These are phyloP conservation scores for Chenopodium quinoa DNA, from an alignment of 148 eudicot genomes.

Conservation along the genomic window DNA sequence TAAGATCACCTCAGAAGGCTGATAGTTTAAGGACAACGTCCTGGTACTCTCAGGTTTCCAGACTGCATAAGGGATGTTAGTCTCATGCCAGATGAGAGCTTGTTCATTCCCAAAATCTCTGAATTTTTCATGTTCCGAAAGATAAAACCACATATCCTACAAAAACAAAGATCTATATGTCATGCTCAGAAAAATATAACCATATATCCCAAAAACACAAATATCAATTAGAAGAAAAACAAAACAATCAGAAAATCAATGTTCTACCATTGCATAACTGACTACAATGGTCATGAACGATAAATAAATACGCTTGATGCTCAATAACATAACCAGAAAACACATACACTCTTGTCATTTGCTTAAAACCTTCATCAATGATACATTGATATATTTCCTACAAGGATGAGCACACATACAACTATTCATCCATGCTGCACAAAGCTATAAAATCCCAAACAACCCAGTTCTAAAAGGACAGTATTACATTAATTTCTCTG, in stretches of 20 bases:
- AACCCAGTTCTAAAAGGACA: not conserved
- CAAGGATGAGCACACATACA: not conserved
- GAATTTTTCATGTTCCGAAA: constrained; percentile 83
- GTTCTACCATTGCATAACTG: constrained; percentile 54
- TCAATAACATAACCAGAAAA: not conserved
- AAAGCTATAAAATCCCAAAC: not conserved
- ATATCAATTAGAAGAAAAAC: constrained; percentile 8
- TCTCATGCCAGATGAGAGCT: constrained; percentile 97
- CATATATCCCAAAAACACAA: constrained; percentile 74
- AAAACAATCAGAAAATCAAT: constrained; percentile 32
- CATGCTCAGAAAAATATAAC: constrained; percentile 70
- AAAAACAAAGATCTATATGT: constrained; percentile 12
- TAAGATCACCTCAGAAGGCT: constrained; percentile 74
- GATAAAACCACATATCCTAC: constrained; percentile 96
- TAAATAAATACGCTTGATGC: not conserved
- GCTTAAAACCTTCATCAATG: not conserved
- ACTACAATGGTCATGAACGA: constrained; percentile 45
- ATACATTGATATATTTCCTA: not conserved
- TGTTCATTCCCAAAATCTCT: constrained; percentile 73
- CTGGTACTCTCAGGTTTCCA: constrained; percentile 91
- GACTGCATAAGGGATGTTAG: constrained; percentile 90
- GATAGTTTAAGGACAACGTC: constrained; percentile 62
- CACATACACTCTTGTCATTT: not conserved
- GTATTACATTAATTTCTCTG: not conserved
- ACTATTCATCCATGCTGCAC: not conserved